These are phyloP conservation scores for Trichoderma aggressivum DNA, from an alignment of 2,329 filamentous ascomycete genomes.

Conservation along the genomic window DNA sequence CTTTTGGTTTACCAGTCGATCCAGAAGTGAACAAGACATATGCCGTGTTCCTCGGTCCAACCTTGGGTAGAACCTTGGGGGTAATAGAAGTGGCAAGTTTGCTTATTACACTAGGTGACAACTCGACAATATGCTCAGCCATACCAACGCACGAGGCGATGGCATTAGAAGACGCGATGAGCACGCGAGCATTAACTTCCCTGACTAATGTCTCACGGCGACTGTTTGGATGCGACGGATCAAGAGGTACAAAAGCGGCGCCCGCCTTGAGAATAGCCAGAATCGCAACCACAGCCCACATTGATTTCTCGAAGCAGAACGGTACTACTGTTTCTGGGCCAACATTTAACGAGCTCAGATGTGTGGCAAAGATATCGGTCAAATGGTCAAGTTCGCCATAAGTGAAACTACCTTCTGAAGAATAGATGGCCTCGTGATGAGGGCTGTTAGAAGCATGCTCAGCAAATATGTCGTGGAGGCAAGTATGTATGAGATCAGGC, in stretches of 20 bases:
- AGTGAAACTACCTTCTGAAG: constrained; percentile 6
- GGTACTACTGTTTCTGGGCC: constrained; percentile 23
- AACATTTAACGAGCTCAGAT: constrained; percentile 24
- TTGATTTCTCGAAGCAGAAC: constrained; percentile 23
- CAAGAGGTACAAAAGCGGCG: constrained; percentile 28
- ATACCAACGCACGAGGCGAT: not conserved
- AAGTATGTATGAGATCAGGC: not conserved
- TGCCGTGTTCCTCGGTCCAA: constrained; percentile 1
- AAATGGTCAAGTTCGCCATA: constrained; percentile 15
- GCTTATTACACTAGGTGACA: not conserved
- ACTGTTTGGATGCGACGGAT: constrained; percentile 21
- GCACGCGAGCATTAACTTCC: constrained; percentile 12
- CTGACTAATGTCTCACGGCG: constrained; percentile 14
- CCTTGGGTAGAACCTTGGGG: not conserved
- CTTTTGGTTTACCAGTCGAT: constrained; percentile 14
- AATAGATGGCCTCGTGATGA: constrained; percentile 14
- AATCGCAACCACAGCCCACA: constrained; percentile 25
- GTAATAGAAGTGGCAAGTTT: not conserved
- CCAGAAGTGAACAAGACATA: constrained; percentile 17
- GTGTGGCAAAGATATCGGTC: not conserved
- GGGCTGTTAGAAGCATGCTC: not conserved
- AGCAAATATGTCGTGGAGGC: constrained; percentile 4
- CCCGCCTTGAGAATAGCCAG: constrained; percentile 29
- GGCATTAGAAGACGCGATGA: constrained; percentile 14
- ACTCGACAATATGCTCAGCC: not conserved